A percentile compares a stretch with the other conserved stretches of the same genome.
Conservation (phyloP, 768 basidiomycete genomes). For the Cyathus striatus region DNA sequence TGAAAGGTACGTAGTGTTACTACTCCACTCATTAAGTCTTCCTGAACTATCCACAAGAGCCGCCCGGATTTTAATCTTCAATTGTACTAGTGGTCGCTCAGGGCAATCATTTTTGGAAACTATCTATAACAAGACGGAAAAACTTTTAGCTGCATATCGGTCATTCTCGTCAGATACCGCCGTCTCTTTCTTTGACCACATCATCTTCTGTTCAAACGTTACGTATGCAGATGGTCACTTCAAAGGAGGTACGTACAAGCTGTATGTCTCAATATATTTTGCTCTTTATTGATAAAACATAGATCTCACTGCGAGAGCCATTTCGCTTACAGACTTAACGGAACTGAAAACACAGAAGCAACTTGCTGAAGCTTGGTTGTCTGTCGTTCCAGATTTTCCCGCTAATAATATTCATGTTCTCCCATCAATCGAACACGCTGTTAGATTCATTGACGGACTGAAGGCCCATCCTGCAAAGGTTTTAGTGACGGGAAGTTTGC, state of each 20-base stretch:
- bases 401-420: constrained; percentile 65
- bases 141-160: too few species aligned
- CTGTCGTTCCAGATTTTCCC: constrained; percentile 58
- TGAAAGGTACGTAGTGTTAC: too few species aligned
- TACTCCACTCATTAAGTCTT: too few species aligned
- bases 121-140: constrained; percentile 47
- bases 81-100: constrained; percentile 89
- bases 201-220: constrained; percentile 95
- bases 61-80: constrained; percentile 77
- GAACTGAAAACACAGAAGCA: constrained; percentile 72
- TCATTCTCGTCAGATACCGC: too few species aligned
- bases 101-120: constrained; percentile 64
- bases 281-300: not conserved
- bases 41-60: not conserved
- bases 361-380: constrained; percentile 69
- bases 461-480: constrained; percentile 38
- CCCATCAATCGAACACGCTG: constrained; percentile 85
- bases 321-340: constrained; percentile 55
- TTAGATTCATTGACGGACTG: constrained; percentile 51
- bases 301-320: constrained; percentile 78
- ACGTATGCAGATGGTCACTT: constrained; percentile 87
- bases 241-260: constrained; percentile 70
- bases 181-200: constrained; percentile 66
- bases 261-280: not conserved
- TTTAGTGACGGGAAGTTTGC: constrained; percentile 90